Base-by-base conservation (phyloP, 768 basidiomycete species). In the Boletus insuetus region DNA sequence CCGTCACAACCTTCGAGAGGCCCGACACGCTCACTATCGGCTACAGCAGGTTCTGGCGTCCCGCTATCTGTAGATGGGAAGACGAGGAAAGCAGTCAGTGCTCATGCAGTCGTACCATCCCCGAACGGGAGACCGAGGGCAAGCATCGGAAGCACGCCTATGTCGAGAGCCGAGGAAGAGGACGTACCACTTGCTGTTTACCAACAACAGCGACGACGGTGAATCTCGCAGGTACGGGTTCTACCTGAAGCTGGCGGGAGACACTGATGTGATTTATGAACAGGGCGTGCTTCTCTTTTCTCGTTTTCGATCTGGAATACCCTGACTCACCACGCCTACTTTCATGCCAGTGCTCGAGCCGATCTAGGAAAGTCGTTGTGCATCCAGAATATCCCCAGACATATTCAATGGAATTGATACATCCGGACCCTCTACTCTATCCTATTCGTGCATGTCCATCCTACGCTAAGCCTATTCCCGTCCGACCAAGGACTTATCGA, bases 161-260 rank as follows among this genome's bases (percentile, higher is more conserved):
- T 63, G 32, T 54, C 65, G 13, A 70, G 67, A 46, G 60, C 71
- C 26, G 87, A 89, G 64, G 89, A 91, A 64, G 90, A 92, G 66
- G 90, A 92, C 65, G 74, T 90, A 38, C 90, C 90, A 19, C 75
- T 93, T 46, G 89, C 91, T 19, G 70, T 89, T 53, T 91, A 84
- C 78, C 88, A 91, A 69, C 87, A 87, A 64, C 88, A 86, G 65
- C 84, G 82, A 62, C 77, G 84, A 64, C 83, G 71, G 77, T 67
- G 48, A 67, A 56, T 24, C 20, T 31, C 32, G 11, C 29, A 58
- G 58, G 69, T 68, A 52, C 37, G 51, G 29, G 22, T 43, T 53
- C n/a, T 41, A 29, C 12, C n/a, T 39, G 29, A 49, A 35, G 24
- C 14, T 34, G 32, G 24, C 37, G 38, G 11, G 24, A 29, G 29